phyloP scores from a whole-genome alignment of 345 rosid genomes.

The Cardamine resedifolia region DNA sequence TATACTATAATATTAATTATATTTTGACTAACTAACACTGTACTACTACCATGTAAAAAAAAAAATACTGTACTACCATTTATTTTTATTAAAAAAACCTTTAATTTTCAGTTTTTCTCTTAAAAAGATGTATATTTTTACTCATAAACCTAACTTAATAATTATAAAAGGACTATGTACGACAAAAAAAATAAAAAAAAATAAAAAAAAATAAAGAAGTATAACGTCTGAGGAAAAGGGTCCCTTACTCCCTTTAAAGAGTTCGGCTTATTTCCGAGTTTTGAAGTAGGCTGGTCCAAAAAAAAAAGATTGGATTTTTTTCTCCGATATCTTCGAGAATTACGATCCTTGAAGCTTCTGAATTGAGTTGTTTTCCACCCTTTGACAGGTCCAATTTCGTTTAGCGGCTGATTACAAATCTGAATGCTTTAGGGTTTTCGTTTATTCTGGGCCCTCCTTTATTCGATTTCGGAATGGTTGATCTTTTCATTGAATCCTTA shows the following conservation, averaged over 20 bases:
- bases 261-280: not conserved
- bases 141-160: not conserved
- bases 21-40: not conserved
- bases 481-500: not conserved
- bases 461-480: not conserved
- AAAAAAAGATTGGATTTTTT: not conserved
- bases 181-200: not conserved
- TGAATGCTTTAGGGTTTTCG: conserved; percentile 32
- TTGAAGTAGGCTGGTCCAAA: not conserved
- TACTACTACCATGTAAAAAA: not conserved
- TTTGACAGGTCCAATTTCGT: conserved; percentile 19
- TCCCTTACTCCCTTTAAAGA: not conserved
- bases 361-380: conserved; percentile 3
- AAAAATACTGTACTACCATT: not conserved
- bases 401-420: conserved; percentile 8
- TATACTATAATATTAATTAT: no score
- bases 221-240: not conserved
- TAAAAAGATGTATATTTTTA: not conserved
- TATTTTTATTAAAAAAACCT: no score
- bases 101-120: no score
- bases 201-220: not conserved
- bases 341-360: conserved; percentile 17
- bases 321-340: conserved; percentile 1
- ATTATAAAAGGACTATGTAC: not conserved
- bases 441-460: not conserved